Evolutionary conservation across 2,329 filamentous ascomycete species (phyloP), one percentile per base, ranked within the genome.

Genomic region (Aspergillus ochraceoroseus): DNA sequence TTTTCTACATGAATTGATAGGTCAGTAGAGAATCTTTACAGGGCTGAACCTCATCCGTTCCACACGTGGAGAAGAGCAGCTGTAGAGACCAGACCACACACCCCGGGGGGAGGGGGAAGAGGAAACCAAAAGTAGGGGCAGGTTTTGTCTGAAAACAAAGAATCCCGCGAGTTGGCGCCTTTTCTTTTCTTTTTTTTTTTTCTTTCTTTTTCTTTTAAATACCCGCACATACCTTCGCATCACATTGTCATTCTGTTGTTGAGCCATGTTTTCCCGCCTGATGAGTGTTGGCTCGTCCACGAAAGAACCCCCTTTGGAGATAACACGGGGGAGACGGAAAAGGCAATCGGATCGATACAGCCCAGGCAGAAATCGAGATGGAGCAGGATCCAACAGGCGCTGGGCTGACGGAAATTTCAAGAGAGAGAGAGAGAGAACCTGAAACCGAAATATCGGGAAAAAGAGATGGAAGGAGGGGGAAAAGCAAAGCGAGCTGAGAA

Each of bases 1-100:
- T 72, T 95, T 95, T 74, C 89, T 95, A 62, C 12, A 49, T 29
- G 36, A 32, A 25, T 15, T 14, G 30, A 30, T 19, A 43, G 32
- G 48, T 62, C 43, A 57, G 52, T 34, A 40, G 5, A 33, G 20
- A 22, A 22, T 22, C 20, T 9, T 22, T 9, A 12, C 13, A 36
- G 22, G 19, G 25, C 17, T 22, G 20, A 22, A 22, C 20, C 9
- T 22, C 20, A 22, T 22, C 20, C 20, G 9, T 9, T 9, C 20
- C 20, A 22, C 20, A 22, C 20, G 20, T 22, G 20, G 20, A 13
- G 22, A 20, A 35, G 32, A 20, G 22, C 18, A 31, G 15, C 28
- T 31, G 14, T 17, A 31, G 28, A 17, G 14, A 31, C 28, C 28
- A 31, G 14, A n/a, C n/a, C n/a, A n/a, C n/a, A n/a, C n/a, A n/a